A percentile compares a stretch with the other conserved stretches of the same genome.
Evolutionary conservation across 805 yeast genomes (phyloP).

Genomic region (Saccharomycopsis lassenensis): DNA sequence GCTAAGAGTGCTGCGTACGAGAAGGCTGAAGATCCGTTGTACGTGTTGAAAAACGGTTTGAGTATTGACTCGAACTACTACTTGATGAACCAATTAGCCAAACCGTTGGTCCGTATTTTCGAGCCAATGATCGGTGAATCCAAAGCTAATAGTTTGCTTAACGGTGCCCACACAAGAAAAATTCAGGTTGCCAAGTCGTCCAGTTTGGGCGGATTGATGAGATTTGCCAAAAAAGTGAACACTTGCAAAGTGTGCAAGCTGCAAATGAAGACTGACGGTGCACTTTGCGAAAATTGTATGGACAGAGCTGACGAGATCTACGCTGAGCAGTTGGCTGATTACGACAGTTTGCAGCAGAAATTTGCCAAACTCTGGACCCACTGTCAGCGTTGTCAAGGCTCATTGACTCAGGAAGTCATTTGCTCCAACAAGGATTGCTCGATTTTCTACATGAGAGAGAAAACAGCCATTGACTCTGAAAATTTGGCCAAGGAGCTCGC

Average conservation of each 20-base stretch:
- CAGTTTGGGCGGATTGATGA: slow-evolving; percentile 76
- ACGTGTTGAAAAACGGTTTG: slow-evolving; percentile 80
- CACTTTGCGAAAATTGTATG: slow-evolving; percentile 72
- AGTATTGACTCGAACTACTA: slow-evolving; percentile 94
- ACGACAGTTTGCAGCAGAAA: slow-evolving; percentile 70
- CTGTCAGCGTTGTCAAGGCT: slow-evolving; percentile 96
- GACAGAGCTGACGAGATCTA: slow-evolving; percentile 66
- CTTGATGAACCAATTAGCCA: slow-evolving; percentile 82
- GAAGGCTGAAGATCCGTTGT: slow-evolving; percentile 94
- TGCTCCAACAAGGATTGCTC: slow-evolving; percentile 97
- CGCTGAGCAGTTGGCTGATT: slow-evolving; percentile 67
- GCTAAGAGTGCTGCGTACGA: slow-evolving; percentile 81
- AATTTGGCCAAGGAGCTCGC: slow-evolving; percentile 45
- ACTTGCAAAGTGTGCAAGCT: slow-evolving; percentile 82
- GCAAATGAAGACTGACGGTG: slow-evolving; percentile 61
- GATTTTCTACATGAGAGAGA: slow-evolving; percentile 91
- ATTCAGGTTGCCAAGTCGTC: slow-evolving; percentile 38
- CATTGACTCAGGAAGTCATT: slow-evolving; percentile 87
- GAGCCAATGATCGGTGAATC: slow-evolving; percentile 89
- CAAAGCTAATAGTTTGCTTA: slow-evolving; percentile 66
- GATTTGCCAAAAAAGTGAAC: slow-evolving; percentile 81
- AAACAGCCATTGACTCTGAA: slow-evolving; percentile 63
- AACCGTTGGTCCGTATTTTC: slow-evolving; percentile 87
- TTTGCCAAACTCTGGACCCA: slow-evolving; percentile 94
- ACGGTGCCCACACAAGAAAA: slow-evolving; percentile 77